Evolutionary conservation across 192 early-diverging fungal species (phyloP), one percentile per base, ranked within the genome.

Genomic region (Entomortierella parvispora): DNA sequence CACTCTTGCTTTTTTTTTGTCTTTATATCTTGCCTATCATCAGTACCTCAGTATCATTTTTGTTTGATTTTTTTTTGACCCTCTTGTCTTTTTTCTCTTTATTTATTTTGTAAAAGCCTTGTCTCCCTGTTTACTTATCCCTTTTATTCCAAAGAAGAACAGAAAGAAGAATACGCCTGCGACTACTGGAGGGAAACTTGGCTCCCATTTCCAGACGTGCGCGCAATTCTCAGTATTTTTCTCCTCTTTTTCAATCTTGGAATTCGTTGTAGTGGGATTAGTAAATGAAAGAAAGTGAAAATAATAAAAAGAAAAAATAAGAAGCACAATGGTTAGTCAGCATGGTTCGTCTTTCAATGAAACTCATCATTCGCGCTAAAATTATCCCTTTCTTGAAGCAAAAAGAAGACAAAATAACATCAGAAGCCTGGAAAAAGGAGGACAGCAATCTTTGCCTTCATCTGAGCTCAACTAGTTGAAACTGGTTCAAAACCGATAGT

Each of bases 41-140:
- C 20, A 34, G 18, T 44, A 3, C 58, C 29, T 63, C 47, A 51
- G 0, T 52, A 23, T 52, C 18, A 33, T 53, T 22, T 23, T 40
- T 47, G 46, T n/a, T 33, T 48, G n/a, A 33, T 46, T 69, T 18
- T 33, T 45, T 44, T 32, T 51, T 56, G 3, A 11, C 32, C 54
- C n/a, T 20, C 34, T 58, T 32, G 54, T 48, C 57, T 56, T 46
- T 57, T 58, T 51, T 71, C 43, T 47, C 59, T 47, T 42, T 65
- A 47, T 65, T 72, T 65, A 58, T 72, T 72, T 65, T 58, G 70
- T 65, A 62, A 65, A 53, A 61, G 64, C 46, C 65, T 76, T 67
- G 26, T 76, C 71, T 76, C 71, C 71, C 64, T 76, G 65, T 76
- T 76, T 66, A 76, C 63, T 62, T 64, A 43, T 55, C n/a, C 29